These are phyloP conservation scores for Cordyceps tenuipes DNA, from an alignment of 2,329 filamentous ascomycete genomes.

Conservation along the genomic window DNA sequence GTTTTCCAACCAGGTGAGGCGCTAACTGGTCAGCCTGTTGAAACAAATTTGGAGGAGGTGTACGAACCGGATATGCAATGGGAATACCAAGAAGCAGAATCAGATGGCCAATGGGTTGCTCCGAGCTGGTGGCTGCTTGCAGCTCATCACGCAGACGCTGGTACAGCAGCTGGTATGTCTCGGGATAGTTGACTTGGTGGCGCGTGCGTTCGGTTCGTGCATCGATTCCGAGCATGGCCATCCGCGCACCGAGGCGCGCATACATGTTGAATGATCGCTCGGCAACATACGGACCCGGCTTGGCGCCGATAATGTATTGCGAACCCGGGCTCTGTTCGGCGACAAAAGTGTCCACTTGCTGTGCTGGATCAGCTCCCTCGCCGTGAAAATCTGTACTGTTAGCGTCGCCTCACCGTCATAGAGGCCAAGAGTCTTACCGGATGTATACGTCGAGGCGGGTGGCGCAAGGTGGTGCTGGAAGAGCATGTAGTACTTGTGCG, in stretches of 20 bases:
- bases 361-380: slow-evolving; percentile 57
- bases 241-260: slow-evolving; percentile 69
- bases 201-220: slow-evolving; percentile 90
- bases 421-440: slow-evolving; percentile 36
- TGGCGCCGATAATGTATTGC: slow-evolving; percentile 70
- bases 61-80: slow-evolving; percentile 66
- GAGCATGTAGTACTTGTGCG: slow-evolving; percentile 96
- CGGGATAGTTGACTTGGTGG: slow-evolving; percentile 89
- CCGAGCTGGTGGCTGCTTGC: slow-evolving; percentile 52
- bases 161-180: slow-evolving; percentile 82
- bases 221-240: slow-evolving; percentile 83
- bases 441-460: slow-evolving; percentile 77
- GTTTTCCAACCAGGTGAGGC: slow-evolving; percentile 94
- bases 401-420: slow-evolving; percentile 21
- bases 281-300: slow-evolving; percentile 79
- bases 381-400: slow-evolving; percentile 21
- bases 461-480: slow-evolving; percentile 93
- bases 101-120: slow-evolving; percentile 78
- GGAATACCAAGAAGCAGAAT: slow-evolving; percentile 82
- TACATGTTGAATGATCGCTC: slow-evolving; percentile 84
- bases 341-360: slow-evolving; percentile 70
- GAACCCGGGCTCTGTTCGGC: slow-evolving; percentile 46
- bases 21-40: slow-evolving; percentile 31
- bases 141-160: slow-evolving; percentile 67
- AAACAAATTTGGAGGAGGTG: neutral